Evolutionary conservation across 1,284 basidiomycete species (phyloP), one percentile per base, ranked within the genome.

Genomic region (Rhodotorula sp.): DNA sequence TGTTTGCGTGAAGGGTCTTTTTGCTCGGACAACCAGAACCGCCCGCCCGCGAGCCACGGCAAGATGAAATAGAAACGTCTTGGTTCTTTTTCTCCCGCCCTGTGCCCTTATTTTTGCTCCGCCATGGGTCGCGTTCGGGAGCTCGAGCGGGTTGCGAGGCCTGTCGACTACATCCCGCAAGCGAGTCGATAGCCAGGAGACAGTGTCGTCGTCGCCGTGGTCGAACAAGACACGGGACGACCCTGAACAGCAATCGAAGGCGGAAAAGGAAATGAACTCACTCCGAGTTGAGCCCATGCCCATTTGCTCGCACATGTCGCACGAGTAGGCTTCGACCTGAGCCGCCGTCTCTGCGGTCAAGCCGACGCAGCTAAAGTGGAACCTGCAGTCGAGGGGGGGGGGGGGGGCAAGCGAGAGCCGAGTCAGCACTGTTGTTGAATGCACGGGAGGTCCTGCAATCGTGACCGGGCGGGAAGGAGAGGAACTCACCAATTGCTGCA

Each of bases 401-500:
- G 18, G 14, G 19, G 15, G 48, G 26, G 45, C 31, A 57, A 21
- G 31, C 19, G 49, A 57, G 38, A 57, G 38, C 3, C 43, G 26
- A 4, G 58, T 60, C 43, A 31, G 55, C 28, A 50, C 38, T 43
- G 10, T 43, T 18, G 8, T 15, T 16, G n/a, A 6, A 26, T 16
- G 6, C 5, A 6, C 34, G 8, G 34, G 12, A n/a, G 52, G n/a
- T n/a, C 10, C 8, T 54, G 14, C 31, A 34, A 8, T 19, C 34
- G 28, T 21, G 5, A 21, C 23, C 2, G 1, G 48, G 14, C 38
- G 18, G 45, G 45, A 64, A 14, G 50, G 21, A 64, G 38, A 14
- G 38, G 21, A 63, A 82, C 87, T 77, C 78, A 92, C 91, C 91
- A 92, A 69, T 89, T 87, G 56, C 84, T 83, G 80, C 91, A 93